Base-by-base conservation (phyloP, 164 flowering plant genomes). In the Houttuynia cordata region DNA sequence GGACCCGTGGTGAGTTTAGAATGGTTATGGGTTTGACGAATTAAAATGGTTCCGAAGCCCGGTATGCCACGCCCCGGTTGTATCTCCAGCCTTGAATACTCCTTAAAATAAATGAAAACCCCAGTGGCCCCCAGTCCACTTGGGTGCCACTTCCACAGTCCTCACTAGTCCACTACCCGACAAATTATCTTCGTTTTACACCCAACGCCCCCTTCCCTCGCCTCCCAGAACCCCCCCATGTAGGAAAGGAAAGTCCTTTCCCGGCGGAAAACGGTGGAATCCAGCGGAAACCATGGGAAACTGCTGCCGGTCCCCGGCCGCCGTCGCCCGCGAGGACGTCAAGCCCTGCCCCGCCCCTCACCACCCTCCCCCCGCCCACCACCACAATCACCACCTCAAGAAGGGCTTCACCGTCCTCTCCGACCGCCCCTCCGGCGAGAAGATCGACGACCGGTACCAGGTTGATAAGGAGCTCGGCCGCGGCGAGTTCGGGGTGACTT, bases 401-500 rank as follows among this genome's bases (percentile, higher is more conserved):
- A 66, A 66, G 64, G 57, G 51, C 22, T 50, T 67, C 37, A 56
- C 70, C 0, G 70, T 67, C 8, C 40, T 67, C 25, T 5, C 39
- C 40, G 63, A 57, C 21, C 85, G 73, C 0, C 68, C 72, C 7
- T 60, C 77, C 14, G 79, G 79, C 68, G 95, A 84, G 62, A 76
- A 75, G 66, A 80, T 91, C 51, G 91, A 88, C 62, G 93, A 90
- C 61, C 80, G 73, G 77, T 90, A 87, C 65, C 1, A 78, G 57
- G 80, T 87, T 45, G 96, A 85, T 54, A 64, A 84, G 15, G 97
- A 91, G 77, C 75, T 88, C 13, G 97, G 97, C 2, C 72, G 97
- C 0, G 96, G 96, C 0, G 97, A 88, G 75, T 91, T 91, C 42
- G 97, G 96, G 2, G 88, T 91, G 0, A 88, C 97, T 5, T 91